phyloP scores from a whole-genome alignment of 371 early-diverging fungal species.

The Batkoa obscura region DNA sequence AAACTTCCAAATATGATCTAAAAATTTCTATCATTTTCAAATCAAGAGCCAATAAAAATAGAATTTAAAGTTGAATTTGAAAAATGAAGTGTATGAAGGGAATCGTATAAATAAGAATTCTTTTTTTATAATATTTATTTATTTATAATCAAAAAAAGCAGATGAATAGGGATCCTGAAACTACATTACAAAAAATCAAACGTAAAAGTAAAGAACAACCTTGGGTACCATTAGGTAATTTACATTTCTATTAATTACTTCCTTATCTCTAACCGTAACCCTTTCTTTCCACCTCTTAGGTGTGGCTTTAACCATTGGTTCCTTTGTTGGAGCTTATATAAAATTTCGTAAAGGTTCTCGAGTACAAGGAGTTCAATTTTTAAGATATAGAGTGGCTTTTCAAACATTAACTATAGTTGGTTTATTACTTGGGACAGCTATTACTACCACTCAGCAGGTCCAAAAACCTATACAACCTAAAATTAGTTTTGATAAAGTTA shows the following conservation, averaged over 20 bases:
- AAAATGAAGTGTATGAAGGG: too few relatives aligned
- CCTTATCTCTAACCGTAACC: too few relatives aligned
- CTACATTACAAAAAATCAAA: background rate
- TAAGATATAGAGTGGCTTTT: conserved; percentile 5
- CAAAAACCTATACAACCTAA: background rate
- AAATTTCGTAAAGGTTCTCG: background rate
- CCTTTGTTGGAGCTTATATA: background rate
- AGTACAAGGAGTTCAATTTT: background rate
- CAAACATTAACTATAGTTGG: conserved; percentile 2
- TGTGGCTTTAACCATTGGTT: background rate
- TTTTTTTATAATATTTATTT: too few relatives aligned
- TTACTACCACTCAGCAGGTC: background rate
- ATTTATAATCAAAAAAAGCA: too few relatives aligned
- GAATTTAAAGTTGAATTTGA: too few relatives aligned
- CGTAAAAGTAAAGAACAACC: conserved; percentile 1
- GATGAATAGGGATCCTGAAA: background rate
- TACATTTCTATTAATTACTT: background rate
- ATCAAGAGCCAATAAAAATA: too few relatives aligned
- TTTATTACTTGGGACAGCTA: background rate
- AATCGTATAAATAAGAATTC: too few relatives aligned
- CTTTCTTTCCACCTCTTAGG: background rate
- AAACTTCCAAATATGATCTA: too few relatives aligned
- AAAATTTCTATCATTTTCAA: too few relatives aligned
- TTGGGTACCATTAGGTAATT: conserved; percentile 6
- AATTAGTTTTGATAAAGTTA: too few relatives aligned